Evolutionary conservation across 192 early-diverging fungal species (phyloP).

Genomic region (Coemansia erecta): DNA sequence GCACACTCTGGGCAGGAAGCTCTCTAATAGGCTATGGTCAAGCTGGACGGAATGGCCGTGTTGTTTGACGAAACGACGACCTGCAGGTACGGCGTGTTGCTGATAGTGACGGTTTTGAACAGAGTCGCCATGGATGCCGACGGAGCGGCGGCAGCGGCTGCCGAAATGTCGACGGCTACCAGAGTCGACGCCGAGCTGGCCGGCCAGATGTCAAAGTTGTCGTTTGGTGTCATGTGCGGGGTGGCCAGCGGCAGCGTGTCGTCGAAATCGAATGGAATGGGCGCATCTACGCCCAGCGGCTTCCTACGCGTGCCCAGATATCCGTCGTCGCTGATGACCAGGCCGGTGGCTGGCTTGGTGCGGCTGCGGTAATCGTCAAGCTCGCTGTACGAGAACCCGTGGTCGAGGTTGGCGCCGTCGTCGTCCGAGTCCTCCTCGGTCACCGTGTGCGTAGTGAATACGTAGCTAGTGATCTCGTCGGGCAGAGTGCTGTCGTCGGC

Average conservation of each 20-base stretch:
- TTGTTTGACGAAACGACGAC: conserved; percentile 44
- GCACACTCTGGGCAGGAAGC: background rate
- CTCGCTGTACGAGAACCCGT: conserved; percentile 35
- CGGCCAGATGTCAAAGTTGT: conserved; percentile 43
- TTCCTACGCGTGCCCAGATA: conserved; percentile 28
- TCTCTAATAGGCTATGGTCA: conserved; percentile 25
- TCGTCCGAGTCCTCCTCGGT: conserved; percentile 21
- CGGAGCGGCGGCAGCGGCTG: background rate
- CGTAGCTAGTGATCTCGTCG: conserved; percentile 41
- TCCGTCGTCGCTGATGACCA: conserved; percentile 37
- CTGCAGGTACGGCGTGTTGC: conserved; percentile 28
- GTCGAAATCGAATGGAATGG: conserved; percentile 25
- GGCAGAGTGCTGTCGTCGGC: conserved; percentile 5
- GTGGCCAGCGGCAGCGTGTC: conserved; percentile 31
- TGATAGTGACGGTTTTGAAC: conserved; percentile 31
- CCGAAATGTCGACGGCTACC: conserved; percentile 10
- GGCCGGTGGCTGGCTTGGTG: conserved; percentile 23
- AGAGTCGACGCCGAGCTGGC: conserved; percentile 24
- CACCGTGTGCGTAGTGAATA: conserved; percentile 30
- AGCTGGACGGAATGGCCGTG: conserved; percentile 36
- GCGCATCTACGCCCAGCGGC: conserved; percentile 10
- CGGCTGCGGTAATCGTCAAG: conserved; percentile 26
- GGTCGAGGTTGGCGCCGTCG: conserved; percentile 19
- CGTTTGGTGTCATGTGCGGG: conserved; percentile 16
- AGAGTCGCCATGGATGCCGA: conserved; percentile 11